A percentile compares a stretch with the other conserved stretches of the same genome.
Conservation (phyloP, 331 rosid species). For the Quercus tomentella region DNA sequence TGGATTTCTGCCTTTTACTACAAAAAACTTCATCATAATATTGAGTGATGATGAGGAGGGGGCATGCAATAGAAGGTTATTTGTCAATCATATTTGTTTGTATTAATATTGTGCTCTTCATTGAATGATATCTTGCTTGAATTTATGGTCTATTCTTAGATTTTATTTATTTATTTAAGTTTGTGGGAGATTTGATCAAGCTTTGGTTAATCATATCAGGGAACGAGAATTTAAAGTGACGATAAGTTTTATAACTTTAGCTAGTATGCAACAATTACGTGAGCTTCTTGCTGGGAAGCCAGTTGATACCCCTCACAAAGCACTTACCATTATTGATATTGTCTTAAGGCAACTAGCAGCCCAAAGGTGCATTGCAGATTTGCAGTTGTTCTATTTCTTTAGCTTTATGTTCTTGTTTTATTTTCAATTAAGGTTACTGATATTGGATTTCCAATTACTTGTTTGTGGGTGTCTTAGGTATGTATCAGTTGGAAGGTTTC, state of each 20-base stretch:
- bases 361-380: constrained; percentile 27
- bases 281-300: constrained; percentile 42
- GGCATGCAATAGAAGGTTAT: constrained; percentile 23
- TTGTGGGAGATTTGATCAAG: neutral
- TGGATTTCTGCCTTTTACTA: constrained; percentile 40
- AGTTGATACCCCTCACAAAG: constrained; percentile 40
- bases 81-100: neutral
- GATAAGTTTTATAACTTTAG: constrained; percentile 34
- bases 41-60: constrained; percentile 28
- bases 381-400: neutral
- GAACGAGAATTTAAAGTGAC: constrained; percentile 34
- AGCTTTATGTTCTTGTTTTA: neutral
- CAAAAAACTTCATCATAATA: constrained; percentile 32
- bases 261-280: constrained; percentile 39
- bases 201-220: constrained; percentile 20
- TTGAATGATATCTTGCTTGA: neutral
- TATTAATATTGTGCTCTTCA: neutral
- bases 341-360: constrained; percentile 41
- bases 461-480: constrained; percentile 19
- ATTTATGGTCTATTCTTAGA: neutral
- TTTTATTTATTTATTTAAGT: neutral
- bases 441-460: neutral
- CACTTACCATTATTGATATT: constrained; percentile 42
- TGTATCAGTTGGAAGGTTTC: constrained; percentile 42
- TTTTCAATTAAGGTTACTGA: neutral